Evolutionary conservation across 805 yeast genomes (phyloP).

Genomic region (Scheffersomyces ergatensis): DNA sequence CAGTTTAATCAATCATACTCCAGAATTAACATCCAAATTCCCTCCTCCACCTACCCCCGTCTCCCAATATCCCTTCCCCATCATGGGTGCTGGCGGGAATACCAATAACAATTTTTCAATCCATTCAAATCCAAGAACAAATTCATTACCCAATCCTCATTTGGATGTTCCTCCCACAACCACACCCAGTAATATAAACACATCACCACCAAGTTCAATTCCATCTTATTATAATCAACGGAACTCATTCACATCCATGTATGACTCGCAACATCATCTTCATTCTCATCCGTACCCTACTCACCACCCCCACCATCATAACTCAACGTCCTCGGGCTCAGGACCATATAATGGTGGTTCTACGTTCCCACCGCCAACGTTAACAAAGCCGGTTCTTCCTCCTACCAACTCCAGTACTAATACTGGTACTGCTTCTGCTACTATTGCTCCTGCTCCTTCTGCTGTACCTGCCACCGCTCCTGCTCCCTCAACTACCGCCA

Average conservation of each 20-base stretch:
- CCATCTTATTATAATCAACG: slow-evolving; percentile 12
- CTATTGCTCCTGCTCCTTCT: too few relatives aligned
- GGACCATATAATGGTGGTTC: background rate
- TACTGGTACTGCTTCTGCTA: background rate
- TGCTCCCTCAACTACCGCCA: too few relatives aligned
- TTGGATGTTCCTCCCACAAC: slow-evolving; percentile 11
- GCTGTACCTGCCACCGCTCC: background rate
- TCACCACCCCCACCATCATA: background rate
- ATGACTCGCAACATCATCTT: slow-evolving; percentile 2
- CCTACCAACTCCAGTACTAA: background rate
- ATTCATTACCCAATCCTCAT: slow-evolving; percentile 19
- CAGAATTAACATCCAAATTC: background rate
- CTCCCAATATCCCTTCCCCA: slow-evolving; percentile 16
- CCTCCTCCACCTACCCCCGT: background rate
- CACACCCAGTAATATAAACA: background rate
- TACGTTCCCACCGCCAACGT: slow-evolving; percentile 1
- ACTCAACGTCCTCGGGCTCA: background rate
- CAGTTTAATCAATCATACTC: background rate
- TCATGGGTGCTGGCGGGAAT: slow-evolving; percentile 6
- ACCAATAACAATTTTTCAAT: background rate
- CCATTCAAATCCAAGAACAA: slow-evolving; percentile 10
- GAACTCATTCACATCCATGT: slow-evolving; percentile 18
- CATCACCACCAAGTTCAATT: background rate
- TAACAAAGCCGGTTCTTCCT: background rate
- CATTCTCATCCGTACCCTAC: background rate